Conservation (phyloP, 2,329 filamentous ascomycete genomes). For the Hymenotorrendiella dingleyae region DNA sequence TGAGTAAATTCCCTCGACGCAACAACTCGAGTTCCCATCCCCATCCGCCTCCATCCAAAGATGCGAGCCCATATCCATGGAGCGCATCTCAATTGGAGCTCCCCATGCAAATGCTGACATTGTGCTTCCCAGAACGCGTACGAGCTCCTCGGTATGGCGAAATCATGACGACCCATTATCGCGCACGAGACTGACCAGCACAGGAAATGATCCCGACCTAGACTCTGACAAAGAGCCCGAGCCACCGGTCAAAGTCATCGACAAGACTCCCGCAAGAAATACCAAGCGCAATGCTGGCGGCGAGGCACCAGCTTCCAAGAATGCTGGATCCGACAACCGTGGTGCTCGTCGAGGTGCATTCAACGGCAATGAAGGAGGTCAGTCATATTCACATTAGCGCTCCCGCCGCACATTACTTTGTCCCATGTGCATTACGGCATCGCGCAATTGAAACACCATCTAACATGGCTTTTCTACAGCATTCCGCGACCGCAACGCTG, state of each 20-base stretch:
- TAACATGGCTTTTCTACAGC: constrained; percentile 43
- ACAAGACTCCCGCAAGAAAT: constrained; percentile 71
- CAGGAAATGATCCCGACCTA: constrained; percentile 55
- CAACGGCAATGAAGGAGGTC: constrained; percentile 83
- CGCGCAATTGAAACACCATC: constrained; percentile 3
- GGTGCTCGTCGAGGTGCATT: constrained; percentile 45
- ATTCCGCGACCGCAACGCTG: constrained; percentile 83
- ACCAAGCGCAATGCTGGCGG: constrained; percentile 80
- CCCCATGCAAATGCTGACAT: constrained; percentile 33
- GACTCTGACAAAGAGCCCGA: constrained; percentile 66
- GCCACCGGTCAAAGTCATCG: constrained; percentile 80
- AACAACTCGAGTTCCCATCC: neutral
- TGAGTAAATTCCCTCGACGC: constrained; percentile 15
- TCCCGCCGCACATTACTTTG: too few species aligned
- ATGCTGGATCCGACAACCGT: constrained; percentile 21
- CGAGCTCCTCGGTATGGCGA: constrained; percentile 86
- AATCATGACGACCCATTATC: constrained; percentile 15
- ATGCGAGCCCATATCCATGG: too few species aligned
- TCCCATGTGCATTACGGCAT: too few species aligned
- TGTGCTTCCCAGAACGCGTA: constrained; percentile 72
- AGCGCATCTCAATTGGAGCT: constrained; percentile 11
- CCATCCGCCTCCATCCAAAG: neutral
- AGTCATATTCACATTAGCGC: constrained; percentile 41
- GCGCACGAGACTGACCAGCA: constrained; percentile 24
- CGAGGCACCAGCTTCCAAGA: constrained; percentile 51